Evolutionary conservation across 352 stramenopile genomes (phyloP), one percentile per base, ranked within the genome.

Genomic region (Globisporangium paddicum): DNA sequence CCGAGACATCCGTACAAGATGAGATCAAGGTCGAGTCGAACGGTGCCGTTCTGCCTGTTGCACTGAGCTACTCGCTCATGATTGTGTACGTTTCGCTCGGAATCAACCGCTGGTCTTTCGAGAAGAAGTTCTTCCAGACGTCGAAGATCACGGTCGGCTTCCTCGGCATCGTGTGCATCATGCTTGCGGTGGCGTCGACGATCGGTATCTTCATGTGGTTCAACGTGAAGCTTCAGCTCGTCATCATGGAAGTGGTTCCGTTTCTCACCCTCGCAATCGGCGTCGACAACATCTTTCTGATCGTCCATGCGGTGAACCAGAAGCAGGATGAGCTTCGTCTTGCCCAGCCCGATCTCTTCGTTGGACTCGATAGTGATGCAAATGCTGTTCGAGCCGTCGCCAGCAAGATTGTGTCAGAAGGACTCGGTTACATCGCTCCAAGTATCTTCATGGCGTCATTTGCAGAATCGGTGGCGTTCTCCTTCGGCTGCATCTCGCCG

Each of bases 211-310:
- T 82, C 68, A 80, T 79, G 62, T 86, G 75, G 78, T 65, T 60
- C 35, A 71, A 70, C 14, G 78, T 77, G 26, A 82, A 84, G 49
- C 63, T 88, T n/a, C 78, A 88, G 61, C 54, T 88, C 14, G 81
- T 88, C 30, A 84, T 88, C 45, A 86, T 88, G 72, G 78, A 88
- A 23, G 78, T 88, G 18, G 76, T 88, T 28, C 78, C 78, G 25
- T 88, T 88, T 60, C 59, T 88, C 42, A 80, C 78, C 47, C 62
- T 88, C 26, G 78, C 78, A 3, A 88, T 88, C 32, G 78, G 78
- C 56, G 78, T 88, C 5, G 78, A 88, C 55, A 88, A 88, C 40
- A 88, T 88, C 41, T 88, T 88, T 67, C 48, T 88, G 30, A 37
- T 88, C n/a, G 74, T 88, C 26, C 72, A 86, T 32, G 73, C 78